Percentiles rank a stretch among this genome's conserved stretches.
These are phyloP conservation scores for Phaeosphaeria sp. DNA, from an alignment of 2,329 filamentous ascomycete genomes.

Conservation along the genomic window DNA sequence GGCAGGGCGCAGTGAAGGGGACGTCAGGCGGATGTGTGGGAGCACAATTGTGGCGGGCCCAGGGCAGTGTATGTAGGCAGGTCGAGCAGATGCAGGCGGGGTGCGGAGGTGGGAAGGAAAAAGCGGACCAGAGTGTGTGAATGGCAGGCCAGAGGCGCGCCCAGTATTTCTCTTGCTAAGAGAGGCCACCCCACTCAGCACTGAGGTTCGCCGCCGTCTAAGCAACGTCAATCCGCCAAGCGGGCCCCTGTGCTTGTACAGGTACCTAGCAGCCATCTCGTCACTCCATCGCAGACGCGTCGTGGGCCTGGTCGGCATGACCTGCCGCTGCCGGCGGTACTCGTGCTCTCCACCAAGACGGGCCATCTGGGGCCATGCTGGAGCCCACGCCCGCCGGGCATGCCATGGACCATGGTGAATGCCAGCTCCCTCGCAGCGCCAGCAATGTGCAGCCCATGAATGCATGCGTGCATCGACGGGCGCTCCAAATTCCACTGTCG, in stretches of 20 bases:
- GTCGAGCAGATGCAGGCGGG: slow-evolving; percentile 14
- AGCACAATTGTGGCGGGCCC: background rate
- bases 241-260: slow-evolving; percentile 29
- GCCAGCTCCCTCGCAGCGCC: slow-evolving; percentile 1
- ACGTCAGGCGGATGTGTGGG: background rate
- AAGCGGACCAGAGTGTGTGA: slow-evolving; percentile 25
- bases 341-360: too few relatives aligned
- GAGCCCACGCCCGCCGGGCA: background rate
- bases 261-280: slow-evolving; percentile 21
- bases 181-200: slow-evolving; percentile 27
- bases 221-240: slow-evolving; percentile 34
- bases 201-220: slow-evolving; percentile 27
- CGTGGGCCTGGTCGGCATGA: slow-evolving; percentile 12
- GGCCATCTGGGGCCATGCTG: too few relatives aligned
- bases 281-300: background rate
- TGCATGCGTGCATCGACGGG: background rate
- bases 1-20: background rate
- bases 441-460: background rate
- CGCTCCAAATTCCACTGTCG: background rate
- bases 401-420: background rate
- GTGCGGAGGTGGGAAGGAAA: slow-evolving; percentile 20
- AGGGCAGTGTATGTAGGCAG: slow-evolving; percentile 7
- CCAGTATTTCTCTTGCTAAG: slow-evolving; percentile 38
- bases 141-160: slow-evolving; percentile 17
- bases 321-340: slow-evolving; percentile 10